Evolutionary conservation across 768 basidiomycete genomes (phyloP).

Genomic region (Hemileccinum impolitum): DNA sequence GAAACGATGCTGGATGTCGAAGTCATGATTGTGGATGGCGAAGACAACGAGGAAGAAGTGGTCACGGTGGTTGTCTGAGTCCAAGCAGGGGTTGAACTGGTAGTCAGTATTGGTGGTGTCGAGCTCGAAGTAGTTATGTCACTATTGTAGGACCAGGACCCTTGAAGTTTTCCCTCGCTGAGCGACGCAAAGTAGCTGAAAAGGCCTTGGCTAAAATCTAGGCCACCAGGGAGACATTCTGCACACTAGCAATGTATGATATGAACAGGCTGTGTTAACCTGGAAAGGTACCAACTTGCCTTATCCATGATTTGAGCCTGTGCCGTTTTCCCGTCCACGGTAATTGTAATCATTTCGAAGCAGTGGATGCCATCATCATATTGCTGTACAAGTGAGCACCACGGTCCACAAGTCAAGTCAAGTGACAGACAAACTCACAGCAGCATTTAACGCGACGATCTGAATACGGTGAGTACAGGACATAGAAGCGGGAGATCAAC

Average conservation of each 20-base stretch:
- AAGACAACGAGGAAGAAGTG: constrained; percentile 12
- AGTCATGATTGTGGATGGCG: constrained; percentile 6
- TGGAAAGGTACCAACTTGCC: constrained; percentile 26
- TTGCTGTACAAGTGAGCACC: constrained; percentile 30
- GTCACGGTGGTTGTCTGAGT: constrained; percentile 12
- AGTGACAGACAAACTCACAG: constrained; percentile 26
- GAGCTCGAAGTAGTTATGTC: constrained; percentile 20
- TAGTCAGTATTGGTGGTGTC: constrained; percentile 15
- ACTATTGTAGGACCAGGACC: constrained; percentile 39
- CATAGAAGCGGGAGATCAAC: neutral
- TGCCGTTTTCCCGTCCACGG: constrained; percentile 33
- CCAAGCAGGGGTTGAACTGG: constrained; percentile 20
- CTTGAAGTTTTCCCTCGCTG: constrained; percentile 34
- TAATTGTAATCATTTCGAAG: constrained; percentile 43
- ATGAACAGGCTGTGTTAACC: neutral
- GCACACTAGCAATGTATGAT: constrained; percentile 32
- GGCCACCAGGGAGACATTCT: constrained; percentile 36
- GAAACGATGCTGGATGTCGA: constrained; percentile 3
- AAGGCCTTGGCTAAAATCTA: constrained; percentile 48
- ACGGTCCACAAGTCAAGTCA: neutral
- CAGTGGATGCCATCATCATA: constrained; percentile 41
- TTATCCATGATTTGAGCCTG: constrained; percentile 44
- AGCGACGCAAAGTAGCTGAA: constrained; percentile 39
- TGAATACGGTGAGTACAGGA: constrained; percentile 14
- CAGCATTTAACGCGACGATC: constrained; percentile 44